phyloP scores from a whole-genome alignment of 371 early-diverging fungal species.

The Saksenaea vasiformis region DNA sequence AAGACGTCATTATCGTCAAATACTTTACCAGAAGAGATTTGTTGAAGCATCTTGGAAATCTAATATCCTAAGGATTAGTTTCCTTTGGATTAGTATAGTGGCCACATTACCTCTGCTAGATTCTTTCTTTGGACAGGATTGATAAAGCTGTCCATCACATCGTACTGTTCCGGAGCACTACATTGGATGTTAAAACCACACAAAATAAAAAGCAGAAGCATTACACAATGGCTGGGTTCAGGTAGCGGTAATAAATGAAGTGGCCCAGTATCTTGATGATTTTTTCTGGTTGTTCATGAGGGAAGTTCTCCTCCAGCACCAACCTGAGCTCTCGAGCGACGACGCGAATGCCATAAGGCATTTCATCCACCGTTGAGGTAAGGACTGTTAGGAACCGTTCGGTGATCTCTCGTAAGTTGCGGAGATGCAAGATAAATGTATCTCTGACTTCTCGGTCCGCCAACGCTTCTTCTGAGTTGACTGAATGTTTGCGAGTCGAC shows the following conservation, averaged over 20 bases:
- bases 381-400: conserved; percentile 83
- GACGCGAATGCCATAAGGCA: conserved; percentile 97
- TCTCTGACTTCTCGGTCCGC: conserved; percentile 85
- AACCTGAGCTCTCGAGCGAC: conserved; percentile 88
- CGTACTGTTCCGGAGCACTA: conserved; percentile 95
- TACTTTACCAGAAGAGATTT: conserved; percentile 82
- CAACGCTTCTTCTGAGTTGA: conserved; percentile 80
- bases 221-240: conserved; percentile 97
- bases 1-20: conserved; percentile 73
- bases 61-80: conserved; percentile 13
- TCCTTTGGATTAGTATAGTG: no score
- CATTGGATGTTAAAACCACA: background rate
- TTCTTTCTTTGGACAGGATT: conserved; percentile 92
- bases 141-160: conserved; percentile 88
- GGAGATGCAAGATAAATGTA: conserved; percentile 74
- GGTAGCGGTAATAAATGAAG: conserved; percentile 94
- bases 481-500: conserved; percentile 74
- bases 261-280: conserved; percentile 89
- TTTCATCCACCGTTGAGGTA: conserved; percentile 70
- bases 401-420: conserved; percentile 77
- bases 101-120: conserved; percentile 73
- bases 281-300: conserved; percentile 74
- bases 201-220: conserved; percentile 30
- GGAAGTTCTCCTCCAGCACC: conserved; percentile 80
- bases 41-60: conserved; percentile 91